These are phyloP conservation scores for Penicillium sp. DNA, from an alignment of 2,329 filamentous ascomycete genomes.

Conservation along the genomic window DNA sequence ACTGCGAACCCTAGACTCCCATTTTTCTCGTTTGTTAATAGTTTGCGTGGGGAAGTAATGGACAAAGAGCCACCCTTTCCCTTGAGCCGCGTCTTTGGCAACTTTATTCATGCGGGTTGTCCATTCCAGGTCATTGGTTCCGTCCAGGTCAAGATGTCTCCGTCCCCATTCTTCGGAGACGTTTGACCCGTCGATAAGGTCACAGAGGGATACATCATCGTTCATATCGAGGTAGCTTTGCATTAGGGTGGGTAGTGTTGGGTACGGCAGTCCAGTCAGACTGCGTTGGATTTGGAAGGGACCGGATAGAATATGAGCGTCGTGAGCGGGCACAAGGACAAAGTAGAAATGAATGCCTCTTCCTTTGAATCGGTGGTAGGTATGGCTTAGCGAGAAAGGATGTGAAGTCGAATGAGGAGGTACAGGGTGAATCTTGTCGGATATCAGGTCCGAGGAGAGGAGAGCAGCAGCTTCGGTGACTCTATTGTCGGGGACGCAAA, in stretches of 20 bases:
- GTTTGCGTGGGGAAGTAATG: slow-evolving; percentile 27
- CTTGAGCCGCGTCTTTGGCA: slow-evolving; percentile 20
- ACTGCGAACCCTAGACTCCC: slow-evolving; percentile 27
- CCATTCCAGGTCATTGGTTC: slow-evolving; percentile 30
- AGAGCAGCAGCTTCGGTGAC: slow-evolving; percentile 26
- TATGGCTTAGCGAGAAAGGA: slow-evolving; percentile 29
- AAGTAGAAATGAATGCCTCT: slow-evolving; percentile 31
- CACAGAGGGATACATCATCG: slow-evolving; percentile 28
- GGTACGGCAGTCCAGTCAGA: slow-evolving; percentile 31
- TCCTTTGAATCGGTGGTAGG: slow-evolving; percentile 32
- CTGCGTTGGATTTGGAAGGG: slow-evolving; percentile 30
- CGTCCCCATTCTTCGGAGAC: slow-evolving; percentile 32
- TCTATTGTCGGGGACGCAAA: slow-evolving; percentile 28
- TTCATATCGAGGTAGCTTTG: slow-evolving; percentile 32
- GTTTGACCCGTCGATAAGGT: slow-evolving; percentile 33
- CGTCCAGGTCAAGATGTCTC: slow-evolving; percentile 27
- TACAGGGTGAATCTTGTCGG: slow-evolving; percentile 22
- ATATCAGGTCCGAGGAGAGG: slow-evolving; percentile 22
- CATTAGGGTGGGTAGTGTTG: slow-evolving; percentile 29
- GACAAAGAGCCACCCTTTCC: slow-evolving; percentile 28
- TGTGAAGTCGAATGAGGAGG: slow-evolving; percentile 24
- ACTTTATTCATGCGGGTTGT: slow-evolving; percentile 28
- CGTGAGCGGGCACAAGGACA: slow-evolving; percentile 28
- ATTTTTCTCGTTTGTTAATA: slow-evolving; percentile 27
- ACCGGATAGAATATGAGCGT: slow-evolving; percentile 26